Percentiles rank a stretch among this genome's conserved stretches.
Conservation (phyloP, 2,329 filamentous ascomycete species). For the Ophiocordyceps australis region DNA sequence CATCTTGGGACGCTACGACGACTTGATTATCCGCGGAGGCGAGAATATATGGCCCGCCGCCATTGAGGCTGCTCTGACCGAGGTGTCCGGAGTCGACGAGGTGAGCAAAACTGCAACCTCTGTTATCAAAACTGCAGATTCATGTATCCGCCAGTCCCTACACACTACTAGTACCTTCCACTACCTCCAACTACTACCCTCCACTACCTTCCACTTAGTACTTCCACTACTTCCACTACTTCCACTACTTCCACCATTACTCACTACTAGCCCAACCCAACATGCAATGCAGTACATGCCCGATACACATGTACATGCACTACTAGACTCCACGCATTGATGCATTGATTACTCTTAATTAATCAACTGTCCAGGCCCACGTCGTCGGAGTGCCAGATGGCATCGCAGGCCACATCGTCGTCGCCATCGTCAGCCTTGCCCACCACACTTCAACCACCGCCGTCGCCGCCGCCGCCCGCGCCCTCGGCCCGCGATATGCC, state of each 20-base stretch:
- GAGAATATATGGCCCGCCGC: constrained; percentile 21
- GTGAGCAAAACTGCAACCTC: too few species aligned
- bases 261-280: too few species aligned
- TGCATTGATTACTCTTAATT: background rate
- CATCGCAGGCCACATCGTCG: constrained; percentile 25
- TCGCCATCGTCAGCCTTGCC: constrained; percentile 21
- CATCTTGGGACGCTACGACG: constrained; percentile 23
- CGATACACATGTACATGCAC: too few species aligned
- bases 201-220: too few species aligned
- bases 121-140: too few species aligned
- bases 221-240: too few species aligned
- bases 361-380: constrained; percentile 10
- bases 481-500: constrained; percentile 17
- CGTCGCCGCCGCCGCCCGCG: constrained; percentile 11
- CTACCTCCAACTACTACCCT: too few species aligned
- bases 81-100: constrained; percentile 13
- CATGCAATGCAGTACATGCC: too few species aligned
- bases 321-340: too few species aligned
- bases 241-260: too few species aligned
- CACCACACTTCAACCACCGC: constrained; percentile 12
- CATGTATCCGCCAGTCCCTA: too few species aligned
- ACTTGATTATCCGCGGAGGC: constrained; percentile 25
- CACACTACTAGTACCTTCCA: too few species aligned
- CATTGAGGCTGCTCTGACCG: constrained; percentile 16
- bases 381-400: constrained; percentile 24